Base-by-base conservation (phyloP, 106 monocot species). In the Chionographis japonica region DNA sequence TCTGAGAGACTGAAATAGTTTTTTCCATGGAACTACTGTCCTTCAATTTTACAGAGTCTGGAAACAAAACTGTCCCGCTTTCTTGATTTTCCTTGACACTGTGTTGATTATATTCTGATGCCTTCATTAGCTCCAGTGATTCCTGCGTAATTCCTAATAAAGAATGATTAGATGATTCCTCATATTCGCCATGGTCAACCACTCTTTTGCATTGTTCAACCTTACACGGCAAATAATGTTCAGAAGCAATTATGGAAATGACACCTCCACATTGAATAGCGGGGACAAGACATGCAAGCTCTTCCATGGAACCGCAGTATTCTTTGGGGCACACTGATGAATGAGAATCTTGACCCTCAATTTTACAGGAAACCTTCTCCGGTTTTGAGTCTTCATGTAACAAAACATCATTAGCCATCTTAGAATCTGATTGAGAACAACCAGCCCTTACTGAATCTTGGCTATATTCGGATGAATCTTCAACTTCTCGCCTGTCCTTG, bases 381-480 rank as follows among this genome's bases (percentile, higher is more conserved):
- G 18, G 9, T 36, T 27, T 77, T n/a, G 65, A 27, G 27, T 77
- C 69, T 65, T 60, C 41, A 37, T 15, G 20, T 57, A 10, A 27
- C 27, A 27, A 27, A 27, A 27, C 27, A 27, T 58, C 16, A 55
- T 75, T 52, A 16, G 69, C 54, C 8, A 65, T 57, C 41, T 69
- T 64, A 51, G 52, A 53, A 39, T 73, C 77, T 9, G 77, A 66
- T 54, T 73, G 58, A 37, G 77, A 73, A 46, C 68, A 63, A 17
- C 68, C 38, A 27, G 50, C 57, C 18, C 62, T 68, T 56, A 56
- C 65, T 54, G 78, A 67, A 0, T 60, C 66, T 17, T 70, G 78
- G 37, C 69, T 69, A 57, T 60, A 78, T 57, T 75, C 78, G 38
- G 78, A 78, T 52, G 64, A 59, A 42, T 64, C 65, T 62, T 66